Base-by-base conservation (phyloP, 805 yeast genomes). In the Pichia occidentalis region DNA sequence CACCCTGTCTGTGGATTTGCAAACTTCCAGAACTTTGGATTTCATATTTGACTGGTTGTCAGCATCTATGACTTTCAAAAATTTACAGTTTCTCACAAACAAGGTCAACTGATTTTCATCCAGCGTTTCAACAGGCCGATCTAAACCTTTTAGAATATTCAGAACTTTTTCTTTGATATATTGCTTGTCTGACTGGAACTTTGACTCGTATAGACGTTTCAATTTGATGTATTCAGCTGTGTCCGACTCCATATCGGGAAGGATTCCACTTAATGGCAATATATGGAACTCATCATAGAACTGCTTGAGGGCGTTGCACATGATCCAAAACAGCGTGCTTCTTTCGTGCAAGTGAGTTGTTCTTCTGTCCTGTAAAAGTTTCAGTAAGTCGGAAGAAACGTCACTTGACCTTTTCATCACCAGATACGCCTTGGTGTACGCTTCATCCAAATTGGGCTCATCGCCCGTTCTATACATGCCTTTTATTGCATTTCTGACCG, bases 171-270 rank as follows among this genome's bases (percentile, higher is more conserved):
- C 60, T 1, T 38, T n/a, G 4, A 65, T 49, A 44, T 79, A 68
- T 8, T 34, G 22, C 17, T 52, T 47, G 54, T 87, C 95, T 2
- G 41, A 32, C 8, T 48, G 40, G 1, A 83, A 78, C 50, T 80
- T 80, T 1, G 54, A 60, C 13, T 68, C 56, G 52, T 85, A 90
- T 3, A 85, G 48, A 0, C 51, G 51, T 53, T 78, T 82, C 25
- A 90, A 58, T 7, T 51, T 56, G 2, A 80, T 64, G 54, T 83
- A 90, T 39, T 65, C 65, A 7, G 60, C 57, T 0, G 95, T 80
- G 44, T 77, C 75, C 0, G 95, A 74, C 16, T 84, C 81, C 96
- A 90, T 90, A 55, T 88, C 97, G 0, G 95, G 95, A 5, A 88
- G 53, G 1, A 63, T 70, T 0, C 95, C 95, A 3, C 80, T 67